Evolutionary conservation across 805 yeast genomes (phyloP), one percentile per base, ranked within the genome.

Genomic region (Monosporozyma siamensis): DNA sequence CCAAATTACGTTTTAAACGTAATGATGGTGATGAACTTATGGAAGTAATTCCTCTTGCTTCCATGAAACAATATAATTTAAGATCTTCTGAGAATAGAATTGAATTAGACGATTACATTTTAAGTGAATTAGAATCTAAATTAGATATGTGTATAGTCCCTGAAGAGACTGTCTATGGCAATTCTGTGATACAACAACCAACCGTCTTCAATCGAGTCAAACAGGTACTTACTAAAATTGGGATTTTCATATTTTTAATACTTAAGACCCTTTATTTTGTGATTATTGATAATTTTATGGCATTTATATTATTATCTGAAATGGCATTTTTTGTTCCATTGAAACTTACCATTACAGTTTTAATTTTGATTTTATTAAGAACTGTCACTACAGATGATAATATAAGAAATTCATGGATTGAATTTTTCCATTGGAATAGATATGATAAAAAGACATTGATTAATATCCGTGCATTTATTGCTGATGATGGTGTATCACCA

Each of bases 401-500:
- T 14, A 50, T 61, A 7, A 48, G 52, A 49, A 54, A 48, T 18
- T 42, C 52, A 36, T 59, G 63, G 64, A 41, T 46, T n/a, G 56
- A 51, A 10, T 53, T 42, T 38, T 40, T 51, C 15, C 45, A 47
- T 17, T 34, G 44, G 17, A 40, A 47, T 36, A 47, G 26, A 2
- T 39, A 52, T 29, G 43, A 43, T 34, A 46, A 43, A 11, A 39
- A 31, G 8, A 44, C 39, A 4, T 44, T 43, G 18, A 10, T 15
- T 15, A 24, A 15, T 3, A 35, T 35, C 15, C 15, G 5, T 17
- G 15, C 10, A 9, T 39, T 20, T 29, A 22, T 39, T 7, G 29
- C 12, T 12, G 34, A 12, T 14, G 41, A 32, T 17, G 30, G 15
- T 7, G 6, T 39, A 6, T 3, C 27, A 6, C 6, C 21, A 6